These are phyloP conservation scores for Mycena kentingensis DNA, from an alignment of 768 basidiomycete genomes.

Conservation along the genomic window DNA sequence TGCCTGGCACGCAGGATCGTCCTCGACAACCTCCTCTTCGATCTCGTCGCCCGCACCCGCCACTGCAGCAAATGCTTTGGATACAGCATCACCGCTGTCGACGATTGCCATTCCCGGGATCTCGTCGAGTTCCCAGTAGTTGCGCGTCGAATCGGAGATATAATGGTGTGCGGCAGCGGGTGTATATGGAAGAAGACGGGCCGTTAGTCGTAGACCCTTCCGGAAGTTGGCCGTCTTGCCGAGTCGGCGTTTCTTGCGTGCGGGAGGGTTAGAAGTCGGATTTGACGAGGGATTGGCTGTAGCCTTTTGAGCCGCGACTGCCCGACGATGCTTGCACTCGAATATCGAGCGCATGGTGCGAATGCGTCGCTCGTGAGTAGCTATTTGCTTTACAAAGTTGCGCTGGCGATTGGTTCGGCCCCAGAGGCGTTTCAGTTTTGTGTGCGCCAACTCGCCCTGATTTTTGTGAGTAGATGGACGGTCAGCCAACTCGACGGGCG, in stretches of 20 bases:
- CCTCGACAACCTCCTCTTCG: too few species aligned
- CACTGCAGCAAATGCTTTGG: slow-evolving; percentile 16
- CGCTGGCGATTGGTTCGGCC: slow-evolving; percentile 34
- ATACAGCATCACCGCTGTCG: slow-evolving; percentile 22
- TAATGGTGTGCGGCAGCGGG: too few species aligned
- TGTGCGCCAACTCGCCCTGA: slow-evolving; percentile 41
- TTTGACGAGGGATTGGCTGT: too few species aligned
- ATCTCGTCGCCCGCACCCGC: too few species aligned
- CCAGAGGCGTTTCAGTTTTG: slow-evolving; percentile 15
- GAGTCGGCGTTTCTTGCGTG: neutral
- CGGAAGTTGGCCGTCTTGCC: neutral
- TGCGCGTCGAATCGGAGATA: too few species aligned
- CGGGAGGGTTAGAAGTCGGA: too few species aligned
- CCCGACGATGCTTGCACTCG: too few species aligned
- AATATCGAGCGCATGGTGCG: neutral
- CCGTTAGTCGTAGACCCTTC: too few species aligned
- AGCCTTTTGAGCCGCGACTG: too few species aligned
- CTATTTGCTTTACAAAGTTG: slow-evolving; percentile 26
- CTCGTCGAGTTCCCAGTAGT: neutral
- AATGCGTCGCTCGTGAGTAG: slow-evolving; percentile 6
- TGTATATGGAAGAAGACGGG: too few species aligned
- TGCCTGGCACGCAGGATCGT: too few species aligned
- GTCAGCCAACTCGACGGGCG: neutral
- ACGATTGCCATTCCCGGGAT: neutral
- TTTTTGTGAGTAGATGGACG: neutral